phyloP scores from a whole-genome alignment of 2,329 filamentous ascomycete genomes.

The Aspergillus chevalieri region DNA sequence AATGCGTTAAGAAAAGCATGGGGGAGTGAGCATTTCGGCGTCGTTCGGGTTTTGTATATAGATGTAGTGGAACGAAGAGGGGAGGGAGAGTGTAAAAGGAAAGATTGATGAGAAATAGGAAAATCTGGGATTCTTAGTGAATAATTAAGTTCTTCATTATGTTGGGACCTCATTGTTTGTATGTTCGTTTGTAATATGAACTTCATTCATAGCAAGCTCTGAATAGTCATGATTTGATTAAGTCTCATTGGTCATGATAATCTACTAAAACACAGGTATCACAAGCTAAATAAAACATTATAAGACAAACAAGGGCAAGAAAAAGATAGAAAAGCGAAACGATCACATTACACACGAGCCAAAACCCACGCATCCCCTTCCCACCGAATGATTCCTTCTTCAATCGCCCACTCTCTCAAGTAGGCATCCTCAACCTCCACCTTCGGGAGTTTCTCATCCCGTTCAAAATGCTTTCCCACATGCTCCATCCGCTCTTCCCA shows the following conservation, averaged over 20 bases:
- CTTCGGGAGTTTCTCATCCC: slow-evolving; percentile 29
- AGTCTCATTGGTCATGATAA: too few species aligned
- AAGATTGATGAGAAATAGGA: slow-evolving; percentile 21
- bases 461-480: slow-evolving; percentile 73
- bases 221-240: too few species aligned
- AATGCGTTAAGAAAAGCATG: too few species aligned
- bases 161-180: too few species aligned
- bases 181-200: too few species aligned
- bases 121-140: neutral
- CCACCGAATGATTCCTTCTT: slow-evolving; percentile 25
- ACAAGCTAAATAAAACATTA: neutral
- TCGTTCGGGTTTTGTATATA: too few species aligned
- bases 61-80: neutral
- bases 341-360: slow-evolving; percentile 11
- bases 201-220: too few species aligned
- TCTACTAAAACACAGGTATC: too few species aligned
- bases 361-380: slow-evolving; percentile 17
- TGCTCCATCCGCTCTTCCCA: slow-evolving; percentile 89
- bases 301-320: neutral
- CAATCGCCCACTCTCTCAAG: slow-evolving; percentile 34
- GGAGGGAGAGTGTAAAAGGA: neutral
- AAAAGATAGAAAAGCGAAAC: slow-evolving; percentile 1
- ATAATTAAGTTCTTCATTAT: too few species aligned
- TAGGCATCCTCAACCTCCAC: slow-evolving; percentile 37
- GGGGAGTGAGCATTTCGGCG: too few species aligned